These are phyloP conservation scores for Kodamaea laetipori DNA, from an alignment of 805 yeast genomes.

Conservation along the genomic window DNA sequence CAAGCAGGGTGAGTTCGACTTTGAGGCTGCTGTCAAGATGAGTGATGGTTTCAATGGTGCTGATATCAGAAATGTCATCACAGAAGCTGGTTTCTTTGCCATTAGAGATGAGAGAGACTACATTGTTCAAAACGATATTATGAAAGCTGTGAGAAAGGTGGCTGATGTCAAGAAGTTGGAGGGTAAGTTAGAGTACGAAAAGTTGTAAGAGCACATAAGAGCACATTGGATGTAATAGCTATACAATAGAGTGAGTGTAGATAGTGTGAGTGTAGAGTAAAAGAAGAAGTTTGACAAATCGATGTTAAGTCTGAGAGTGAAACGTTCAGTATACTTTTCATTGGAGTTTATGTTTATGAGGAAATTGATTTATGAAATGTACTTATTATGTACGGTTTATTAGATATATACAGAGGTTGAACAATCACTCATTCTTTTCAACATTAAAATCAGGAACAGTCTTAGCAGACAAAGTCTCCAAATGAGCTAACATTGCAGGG, in stretches of 20 bases:
- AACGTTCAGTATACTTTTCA: too few species aligned
- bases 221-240: too few species aligned
- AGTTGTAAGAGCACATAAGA: conserved; percentile 66
- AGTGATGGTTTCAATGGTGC: conserved; percentile 99
- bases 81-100: conserved; percentile 99
- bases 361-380: too few species aligned
- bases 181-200: conserved; percentile 93
- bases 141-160: conserved; percentile 98
- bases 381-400: not conserved
- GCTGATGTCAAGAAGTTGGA: conserved; percentile 96
- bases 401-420: conserved; percentile 2
- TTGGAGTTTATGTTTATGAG: too few species aligned
- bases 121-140: conserved; percentile 87
- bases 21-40: conserved; percentile 97
- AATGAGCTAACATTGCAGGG: conserved; percentile 39
- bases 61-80: conserved; percentile 91
- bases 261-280: too few species aligned
- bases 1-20: conserved; percentile 94
- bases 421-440: conserved; percentile 11
- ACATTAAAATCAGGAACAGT: conserved; percentile 31
- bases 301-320: too few species aligned
- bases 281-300: too few species aligned
- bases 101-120: conserved; percentile 97
- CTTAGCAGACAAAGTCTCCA: conserved; percentile 38
- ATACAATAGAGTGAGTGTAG: too few species aligned